Evolutionary conservation across 192 early-diverging fungal genomes (phyloP), one percentile per base, ranked within the genome.

Genomic region (Funneliformis geosporum): DNA sequence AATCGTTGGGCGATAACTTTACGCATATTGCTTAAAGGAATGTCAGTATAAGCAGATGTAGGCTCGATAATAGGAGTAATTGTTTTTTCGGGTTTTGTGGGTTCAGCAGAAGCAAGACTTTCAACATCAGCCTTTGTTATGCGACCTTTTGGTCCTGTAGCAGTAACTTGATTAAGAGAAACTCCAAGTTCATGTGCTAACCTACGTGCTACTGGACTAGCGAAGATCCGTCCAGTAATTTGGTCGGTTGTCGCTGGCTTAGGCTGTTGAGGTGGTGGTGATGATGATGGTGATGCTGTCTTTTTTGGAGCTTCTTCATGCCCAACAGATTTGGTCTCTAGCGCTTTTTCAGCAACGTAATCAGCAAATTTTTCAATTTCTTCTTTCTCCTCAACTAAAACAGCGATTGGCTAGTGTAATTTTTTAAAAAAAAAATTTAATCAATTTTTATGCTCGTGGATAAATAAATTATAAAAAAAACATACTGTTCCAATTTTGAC

Each of bases 111-210:
- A 77, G n/a, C n/a, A n/a, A n/a, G n/a, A n/a, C 82, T 87, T 78
- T 95, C 90, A 47, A 99, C 91, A 83, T 99, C 98, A 60, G 90
- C 89, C 90, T 98, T 98, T 65, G 95, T 83, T 77, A 99, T 93
- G 76, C 97, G 92, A 76, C 96, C 96, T 65, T 90, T 82, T 59
- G 97, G 97, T 38, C 97, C 98, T 78, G 95, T 90, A 70, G 96
- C 98, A 73, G 86, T 85, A 77, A 99, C 85, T 59, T 90, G 85
- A 66, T 86, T 85, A 73, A 99, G 89, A 78, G 90, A 85, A 79
- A 98, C 88, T 78, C 88, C 89, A 85, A 93, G 92, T 81, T 96
- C 93, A 71, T 89, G 90, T 65, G 98, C 98, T 68, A 97, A 87
- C 71, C 90, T 93, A 87, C 91, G 85, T 80, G 96, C 96, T 59